Percentiles rank a stretch among this genome's conserved stretches.
These are phyloP conservation scores for Graphiopsis chlorocephala DNA, from an alignment of 2,329 filamentous ascomycete genomes.

Conservation along the genomic window DNA sequence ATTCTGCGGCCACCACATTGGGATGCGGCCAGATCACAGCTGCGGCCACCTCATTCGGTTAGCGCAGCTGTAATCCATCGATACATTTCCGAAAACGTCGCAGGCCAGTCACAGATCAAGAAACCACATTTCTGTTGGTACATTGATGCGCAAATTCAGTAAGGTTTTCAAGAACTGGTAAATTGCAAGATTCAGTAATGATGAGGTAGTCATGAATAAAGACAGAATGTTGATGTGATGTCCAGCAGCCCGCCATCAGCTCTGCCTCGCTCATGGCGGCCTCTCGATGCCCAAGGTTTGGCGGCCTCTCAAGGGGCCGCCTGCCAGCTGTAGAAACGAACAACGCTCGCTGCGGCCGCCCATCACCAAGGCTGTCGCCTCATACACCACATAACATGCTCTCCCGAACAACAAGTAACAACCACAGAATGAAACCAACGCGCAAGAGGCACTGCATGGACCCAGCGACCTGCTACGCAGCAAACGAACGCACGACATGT, in stretches of 20 bases:
- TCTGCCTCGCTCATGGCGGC: no score
- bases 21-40: background rate
- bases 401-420: background rate
- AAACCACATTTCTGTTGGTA: background rate
- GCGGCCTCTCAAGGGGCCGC: no score
- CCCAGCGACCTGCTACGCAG: background rate
- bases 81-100: background rate
- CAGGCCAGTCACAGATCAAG: background rate
- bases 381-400: background rate
- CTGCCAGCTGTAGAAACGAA: no score
- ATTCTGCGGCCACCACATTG: background rate
- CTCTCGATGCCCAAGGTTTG: no score
- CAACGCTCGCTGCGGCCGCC: no score
- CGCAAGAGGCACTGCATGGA: background rate
- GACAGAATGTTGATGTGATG: background rate
- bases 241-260: no score
- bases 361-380: no score
- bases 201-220: background rate
- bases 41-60: background rate
- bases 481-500: background rate
- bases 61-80: background rate
- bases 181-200: background rate
- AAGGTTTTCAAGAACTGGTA: background rate
- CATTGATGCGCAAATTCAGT: background rate
- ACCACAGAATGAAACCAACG: background rate